phyloP scores from a whole-genome alignment of 345 rosid species.

The Reutealis trisperma region DNA sequence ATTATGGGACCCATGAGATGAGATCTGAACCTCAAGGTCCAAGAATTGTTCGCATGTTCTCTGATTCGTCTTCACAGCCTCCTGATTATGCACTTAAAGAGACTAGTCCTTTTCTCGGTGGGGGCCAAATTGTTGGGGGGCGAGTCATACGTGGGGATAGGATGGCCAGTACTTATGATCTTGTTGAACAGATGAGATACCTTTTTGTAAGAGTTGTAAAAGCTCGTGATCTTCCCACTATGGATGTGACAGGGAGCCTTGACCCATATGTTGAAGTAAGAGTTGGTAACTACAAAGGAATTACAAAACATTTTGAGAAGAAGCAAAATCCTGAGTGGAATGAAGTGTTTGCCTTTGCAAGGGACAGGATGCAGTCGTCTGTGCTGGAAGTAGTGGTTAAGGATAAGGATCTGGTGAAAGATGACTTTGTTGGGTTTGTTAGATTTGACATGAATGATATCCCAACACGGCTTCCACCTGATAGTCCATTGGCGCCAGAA shows the following conservation, averaged over 20 bases:
- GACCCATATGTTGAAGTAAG: constrained; percentile 38
- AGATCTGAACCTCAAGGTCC: constrained; percentile 50
- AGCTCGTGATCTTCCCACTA: constrained; percentile 34
- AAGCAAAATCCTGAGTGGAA: constrained; percentile 33
- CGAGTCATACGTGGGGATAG: constrained; percentile 47
- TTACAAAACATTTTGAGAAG: constrained; percentile 30
- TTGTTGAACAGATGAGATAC: constrained; percentile 37
- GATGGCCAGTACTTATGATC: constrained; percentile 30
- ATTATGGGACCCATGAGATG: constrained; percentile 50
- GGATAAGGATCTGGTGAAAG: constrained; percentile 33
- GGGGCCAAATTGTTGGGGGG: constrained; percentile 61
- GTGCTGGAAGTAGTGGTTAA: constrained; percentile 32
- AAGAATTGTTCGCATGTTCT: constrained; percentile 34
- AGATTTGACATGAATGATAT: constrained; percentile 33
- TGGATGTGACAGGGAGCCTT: constrained; percentile 34
- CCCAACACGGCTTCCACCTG: constrained; percentile 36
- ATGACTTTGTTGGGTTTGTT: constrained; percentile 32
- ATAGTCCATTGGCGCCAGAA: constrained; percentile 37
- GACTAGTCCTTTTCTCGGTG: constrained; percentile 36
- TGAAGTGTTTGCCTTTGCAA: constrained; percentile 37
- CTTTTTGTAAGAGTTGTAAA: constrained; percentile 31
- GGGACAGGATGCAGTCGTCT: constrained; percentile 32
- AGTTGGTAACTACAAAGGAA: constrained; percentile 37
- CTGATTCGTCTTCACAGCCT: constrained; percentile 46
- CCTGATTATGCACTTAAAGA: constrained; percentile 31